phyloP scores from a whole-genome alignment of 768 basidiomycete genomes.

The Pleurotus tuber-regium region DNA sequence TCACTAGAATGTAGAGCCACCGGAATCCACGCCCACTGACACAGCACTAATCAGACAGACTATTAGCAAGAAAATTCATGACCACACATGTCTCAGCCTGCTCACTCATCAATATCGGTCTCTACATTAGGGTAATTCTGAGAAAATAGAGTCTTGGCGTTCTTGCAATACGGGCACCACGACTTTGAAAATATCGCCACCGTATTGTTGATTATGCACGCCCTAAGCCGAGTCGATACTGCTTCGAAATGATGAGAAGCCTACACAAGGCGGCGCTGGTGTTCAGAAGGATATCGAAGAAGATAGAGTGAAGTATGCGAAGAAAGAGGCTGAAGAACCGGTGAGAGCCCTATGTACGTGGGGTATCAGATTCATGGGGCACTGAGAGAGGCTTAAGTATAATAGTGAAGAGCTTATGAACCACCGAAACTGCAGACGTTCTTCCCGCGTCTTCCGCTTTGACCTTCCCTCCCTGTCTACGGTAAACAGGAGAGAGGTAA shows the following conservation, averaged over 20 bases:
- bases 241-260: constrained; percentile 10
- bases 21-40: too few relatives aligned
- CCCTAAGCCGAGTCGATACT: constrained; percentile 17
- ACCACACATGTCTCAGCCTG: too few relatives aligned
- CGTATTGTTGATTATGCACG: constrained; percentile 32
- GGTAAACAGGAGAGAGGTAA: too few relatives aligned
- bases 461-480: too few relatives aligned
- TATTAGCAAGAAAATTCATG: too few relatives aligned
- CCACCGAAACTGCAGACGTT: too few relatives aligned
- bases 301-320: constrained; percentile 21
- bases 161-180: constrained; percentile 34
- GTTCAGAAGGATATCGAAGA: constrained; percentile 23
- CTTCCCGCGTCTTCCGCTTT: too few relatives aligned
- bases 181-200: constrained; percentile 45
- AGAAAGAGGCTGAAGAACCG: constrained; percentile 15
- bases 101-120: constrained; percentile 34
- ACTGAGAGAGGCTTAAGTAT: too few relatives aligned
- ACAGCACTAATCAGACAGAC: too few relatives aligned
- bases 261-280: constrained; percentile 27
- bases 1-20: too few relatives aligned
- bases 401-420: too few relatives aligned
- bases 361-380: too few relatives aligned
- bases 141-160: constrained; percentile 33
- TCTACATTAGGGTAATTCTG: constrained; percentile 21
- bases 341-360: constrained; percentile 10